phyloP scores from a whole-genome alignment of 2,329 filamentous ascomycete genomes.

The Scedosporium dehoogii region DNA sequence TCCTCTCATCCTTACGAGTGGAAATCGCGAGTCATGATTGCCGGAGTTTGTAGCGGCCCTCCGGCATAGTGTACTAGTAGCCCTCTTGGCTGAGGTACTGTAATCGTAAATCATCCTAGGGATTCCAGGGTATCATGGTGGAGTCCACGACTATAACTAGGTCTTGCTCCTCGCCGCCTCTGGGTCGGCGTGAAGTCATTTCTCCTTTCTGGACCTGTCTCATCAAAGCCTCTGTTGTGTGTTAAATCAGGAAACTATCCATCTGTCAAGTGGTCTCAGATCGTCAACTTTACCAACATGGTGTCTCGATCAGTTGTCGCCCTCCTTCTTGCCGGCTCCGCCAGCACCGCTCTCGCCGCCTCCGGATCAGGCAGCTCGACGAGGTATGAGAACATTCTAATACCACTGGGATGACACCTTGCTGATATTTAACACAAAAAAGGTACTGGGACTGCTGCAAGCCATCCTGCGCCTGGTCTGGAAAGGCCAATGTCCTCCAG shows the following conservation, averaged over 20 bases:
- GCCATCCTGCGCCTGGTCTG: conserved; percentile 52
- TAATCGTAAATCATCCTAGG: no score
- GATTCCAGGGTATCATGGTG: not conserved
- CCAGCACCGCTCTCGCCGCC: not conserved
- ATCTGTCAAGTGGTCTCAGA: not conserved
- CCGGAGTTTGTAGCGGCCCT: not conserved
- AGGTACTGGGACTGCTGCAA: conserved; percentile 62
- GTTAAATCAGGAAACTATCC: not conserved
- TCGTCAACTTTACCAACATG: not conserved
- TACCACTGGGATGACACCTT: not conserved
- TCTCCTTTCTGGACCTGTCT: not conserved
- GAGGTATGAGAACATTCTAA: not conserved
- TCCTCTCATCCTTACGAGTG: not conserved
- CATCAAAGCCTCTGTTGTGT: not conserved
- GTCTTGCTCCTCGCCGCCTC: not conserved
- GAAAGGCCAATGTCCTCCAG: conserved; percentile 40
- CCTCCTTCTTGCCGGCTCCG: not conserved
- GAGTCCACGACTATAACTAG: not conserved
- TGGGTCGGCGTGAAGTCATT: not conserved
- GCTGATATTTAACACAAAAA: not conserved
- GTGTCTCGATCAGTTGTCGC: not conserved
- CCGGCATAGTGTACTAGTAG: not conserved
- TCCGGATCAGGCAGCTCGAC: not conserved
- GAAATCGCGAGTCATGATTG: not conserved
- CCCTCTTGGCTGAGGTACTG: not conserved